Evolutionary conservation across 768 basidiomycete species (phyloP).

Genomic region (Chiua virens): DNA sequence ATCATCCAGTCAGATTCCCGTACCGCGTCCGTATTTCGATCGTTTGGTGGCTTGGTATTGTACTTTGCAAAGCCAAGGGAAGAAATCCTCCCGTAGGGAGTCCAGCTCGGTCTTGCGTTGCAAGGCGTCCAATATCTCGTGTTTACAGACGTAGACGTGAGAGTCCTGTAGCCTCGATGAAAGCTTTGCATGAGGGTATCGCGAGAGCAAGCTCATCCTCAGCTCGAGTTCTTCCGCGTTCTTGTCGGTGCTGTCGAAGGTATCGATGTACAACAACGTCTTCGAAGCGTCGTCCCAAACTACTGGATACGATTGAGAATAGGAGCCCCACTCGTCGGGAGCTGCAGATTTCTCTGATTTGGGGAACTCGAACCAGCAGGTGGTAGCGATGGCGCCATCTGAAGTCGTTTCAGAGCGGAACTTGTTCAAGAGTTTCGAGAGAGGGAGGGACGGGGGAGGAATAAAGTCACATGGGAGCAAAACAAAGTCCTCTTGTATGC

Average conservation of each 20-base stretch:
- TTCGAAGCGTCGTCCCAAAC: conserved; percentile 66
- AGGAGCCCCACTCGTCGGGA: conserved; percentile 67
- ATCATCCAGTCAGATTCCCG: conserved; percentile 8
- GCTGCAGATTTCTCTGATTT: conserved; percentile 52
- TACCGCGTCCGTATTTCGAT: conserved; percentile 60
- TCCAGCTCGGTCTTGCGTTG: conserved; percentile 69
- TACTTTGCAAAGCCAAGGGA: conserved; percentile 90
- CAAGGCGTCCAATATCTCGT: conserved; percentile 69
- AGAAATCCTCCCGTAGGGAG: conserved; percentile 85
- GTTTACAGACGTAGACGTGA: conserved; percentile 87
- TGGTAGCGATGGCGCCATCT: conserved; percentile 61
- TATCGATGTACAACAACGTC: conserved; percentile 73
- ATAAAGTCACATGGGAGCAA: conserved; percentile 91
- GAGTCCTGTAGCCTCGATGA: conserved; percentile 76
- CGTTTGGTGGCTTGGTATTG: conserved; percentile 68
- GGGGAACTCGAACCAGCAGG: conserved; percentile 60
- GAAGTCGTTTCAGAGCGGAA: conserved; percentile 73
- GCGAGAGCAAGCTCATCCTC: conserved; percentile 74
- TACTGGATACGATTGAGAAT: conserved; percentile 48
- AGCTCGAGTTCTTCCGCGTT: conserved; percentile 73
- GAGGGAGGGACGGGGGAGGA: conserved; percentile 69
- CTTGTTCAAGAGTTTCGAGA: conserved; percentile 72
- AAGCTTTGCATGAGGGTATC: conserved; percentile 70
- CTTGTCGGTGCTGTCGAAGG: conserved; percentile 62
- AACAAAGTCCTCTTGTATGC: conserved; percentile 84